These are phyloP conservation scores for Allomyces javanicus DNA, from an alignment of 192 early-diverging fungal genomes.

Conservation along the genomic window DNA sequence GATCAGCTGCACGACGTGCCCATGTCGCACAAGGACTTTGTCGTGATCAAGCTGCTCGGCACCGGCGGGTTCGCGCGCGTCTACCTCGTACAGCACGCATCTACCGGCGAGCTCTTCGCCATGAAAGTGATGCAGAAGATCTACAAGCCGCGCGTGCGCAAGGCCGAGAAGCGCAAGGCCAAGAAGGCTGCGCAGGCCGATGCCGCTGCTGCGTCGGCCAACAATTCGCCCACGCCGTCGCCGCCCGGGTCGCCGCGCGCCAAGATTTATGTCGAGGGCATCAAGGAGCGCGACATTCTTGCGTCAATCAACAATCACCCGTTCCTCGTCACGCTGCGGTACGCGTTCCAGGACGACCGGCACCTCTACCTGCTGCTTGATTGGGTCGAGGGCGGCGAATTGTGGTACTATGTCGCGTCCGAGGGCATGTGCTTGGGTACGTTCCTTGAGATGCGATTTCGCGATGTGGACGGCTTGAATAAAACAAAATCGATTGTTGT, in stretches of 20 bases:
- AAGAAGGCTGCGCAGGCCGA: background rate
- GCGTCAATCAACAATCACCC: background rate
- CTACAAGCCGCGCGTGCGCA: background rate
- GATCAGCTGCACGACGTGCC: background rate
- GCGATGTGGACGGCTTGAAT: too few species aligned
- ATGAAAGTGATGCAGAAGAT: slow-evolving; percentile 84
- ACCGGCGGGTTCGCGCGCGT: slow-evolving; percentile 52
- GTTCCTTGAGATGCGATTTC: too few species aligned
- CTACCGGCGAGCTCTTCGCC: slow-evolving; percentile 38
- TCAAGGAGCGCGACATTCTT: background rate
- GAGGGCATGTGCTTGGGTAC: background rate
- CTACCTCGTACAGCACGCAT: slow-evolving; percentile 56
- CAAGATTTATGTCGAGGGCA: background rate
- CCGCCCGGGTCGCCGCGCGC: background rate
- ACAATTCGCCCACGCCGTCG: background rate
- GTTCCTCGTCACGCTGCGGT: slow-evolving; percentile 1
- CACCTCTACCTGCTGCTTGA: slow-evolving; percentile 5
- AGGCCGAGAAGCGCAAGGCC: background rate
- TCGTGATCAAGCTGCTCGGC: background rate
- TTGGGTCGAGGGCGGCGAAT: slow-evolving; percentile 3
- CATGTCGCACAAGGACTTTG: background rate
- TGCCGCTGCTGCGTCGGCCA: background rate
- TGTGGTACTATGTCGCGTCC: background rate
- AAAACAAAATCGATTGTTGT: background rate
- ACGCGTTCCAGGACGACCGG: slow-evolving; percentile 3